Evolutionary conservation across 2,329 filamentous ascomycete species (phyloP).

Genomic region (Aspergillus unguis): DNA sequence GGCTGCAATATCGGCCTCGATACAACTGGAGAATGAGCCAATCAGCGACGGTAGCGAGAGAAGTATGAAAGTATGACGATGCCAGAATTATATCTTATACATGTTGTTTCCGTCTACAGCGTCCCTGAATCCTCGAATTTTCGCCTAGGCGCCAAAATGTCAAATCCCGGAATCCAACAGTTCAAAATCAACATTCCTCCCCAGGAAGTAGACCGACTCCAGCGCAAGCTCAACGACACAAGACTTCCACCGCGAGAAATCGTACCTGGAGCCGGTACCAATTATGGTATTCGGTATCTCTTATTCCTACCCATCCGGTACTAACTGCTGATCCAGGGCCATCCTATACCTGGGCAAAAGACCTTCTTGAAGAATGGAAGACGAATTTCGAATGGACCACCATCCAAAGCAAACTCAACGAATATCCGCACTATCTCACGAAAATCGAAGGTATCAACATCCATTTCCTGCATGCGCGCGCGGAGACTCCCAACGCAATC

Average conservation of each 20-base stretch:
- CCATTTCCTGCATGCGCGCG: slow-evolving; percentile 22
- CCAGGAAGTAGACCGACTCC: slow-evolving; percentile 8
- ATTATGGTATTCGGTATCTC: background rate
- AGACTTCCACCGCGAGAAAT: slow-evolving; percentile 7
- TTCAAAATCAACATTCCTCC: slow-evolving; percentile 6
- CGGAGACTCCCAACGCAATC: background rate
- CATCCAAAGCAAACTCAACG: slow-evolving; percentile 4
- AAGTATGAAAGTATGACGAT: background rate
- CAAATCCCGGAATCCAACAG: background rate
- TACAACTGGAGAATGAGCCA: background rate
- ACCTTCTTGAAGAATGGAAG: slow-evolving; percentile 5
- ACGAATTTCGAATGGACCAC: slow-evolving; percentile 5
- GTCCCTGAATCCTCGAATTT: too few species aligned
- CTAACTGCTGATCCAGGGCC: slow-evolving; percentile 1
- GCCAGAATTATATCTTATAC: background rate
- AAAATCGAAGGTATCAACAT: slow-evolving; percentile 43
- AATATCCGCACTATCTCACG: background rate
- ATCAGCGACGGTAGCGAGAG: slow-evolving; percentile 3
- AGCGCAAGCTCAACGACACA: slow-evolving; percentile 9
- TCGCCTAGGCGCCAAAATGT: background rate
- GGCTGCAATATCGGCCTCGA: slow-evolving; percentile 13
- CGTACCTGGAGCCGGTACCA: slow-evolving; percentile 2
- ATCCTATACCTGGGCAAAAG: slow-evolving; percentile 2
- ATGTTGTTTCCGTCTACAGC: background rate
- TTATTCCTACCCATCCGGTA: too few species aligned